Evolutionary conservation across 148 eudicot genomes (phyloP).

Genomic region (Bassia scoparia): DNA sequence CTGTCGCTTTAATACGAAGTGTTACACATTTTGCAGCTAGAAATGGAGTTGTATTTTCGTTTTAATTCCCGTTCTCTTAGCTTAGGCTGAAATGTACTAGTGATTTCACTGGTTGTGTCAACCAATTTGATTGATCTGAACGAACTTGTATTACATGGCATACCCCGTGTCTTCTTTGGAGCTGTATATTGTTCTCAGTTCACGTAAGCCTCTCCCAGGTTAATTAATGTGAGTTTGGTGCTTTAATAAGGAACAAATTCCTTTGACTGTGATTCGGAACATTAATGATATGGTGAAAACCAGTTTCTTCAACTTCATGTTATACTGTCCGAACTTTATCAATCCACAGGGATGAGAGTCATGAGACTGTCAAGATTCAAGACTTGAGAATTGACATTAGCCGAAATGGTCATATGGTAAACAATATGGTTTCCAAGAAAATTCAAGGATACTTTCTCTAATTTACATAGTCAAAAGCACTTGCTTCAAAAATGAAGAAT

Average conservation of each 20-base stretch:
- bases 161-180: neutral
- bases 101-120: constrained; percentile 1
- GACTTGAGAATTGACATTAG: too few relatives aligned
- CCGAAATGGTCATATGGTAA: neutral
- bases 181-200: neutral
- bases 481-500: neutral
- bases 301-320: neutral
- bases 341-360: too few relatives aligned
- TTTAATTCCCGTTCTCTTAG: neutral
- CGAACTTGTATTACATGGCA: constrained; percentile 1
- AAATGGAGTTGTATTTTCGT: neutral
- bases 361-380: too few relatives aligned
- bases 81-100: constrained; percentile 7
- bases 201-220: neutral
- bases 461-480: too few relatives aligned
- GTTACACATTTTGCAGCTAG: constrained; percentile 12
- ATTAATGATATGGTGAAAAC: neutral
- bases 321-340: too few relatives aligned
- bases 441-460: neutral
- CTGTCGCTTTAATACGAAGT: neutral
- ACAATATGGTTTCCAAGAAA: neutral
- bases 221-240: neutral
- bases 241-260: constrained; percentile 1
- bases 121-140: neutral
- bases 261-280: neutral